Evolutionary conservation across 305 asterid species (phyloP), one percentile per base, ranked within the genome.

Genomic region (Solanum hybrid): DNA sequence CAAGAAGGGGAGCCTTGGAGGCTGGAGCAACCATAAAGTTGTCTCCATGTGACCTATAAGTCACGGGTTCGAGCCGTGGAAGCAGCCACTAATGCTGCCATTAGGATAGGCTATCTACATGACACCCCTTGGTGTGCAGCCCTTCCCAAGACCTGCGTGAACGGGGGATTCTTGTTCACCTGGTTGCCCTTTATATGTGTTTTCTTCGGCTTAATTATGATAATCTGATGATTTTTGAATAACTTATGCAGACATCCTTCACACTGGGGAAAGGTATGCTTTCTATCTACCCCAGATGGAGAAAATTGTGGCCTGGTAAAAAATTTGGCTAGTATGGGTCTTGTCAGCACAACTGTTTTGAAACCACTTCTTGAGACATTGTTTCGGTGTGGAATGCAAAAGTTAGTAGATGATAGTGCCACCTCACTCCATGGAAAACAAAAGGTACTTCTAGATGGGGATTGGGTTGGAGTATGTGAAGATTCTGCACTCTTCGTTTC

Each of bases 291-390:
- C 12, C 97, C 99, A 7, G 98, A 97, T 83, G 99, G 99, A 90
- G 99, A 97, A 94, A 97, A 97, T 89, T 97, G 99, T 92, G 99
- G 99, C 75, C 94, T 98, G 87, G 98, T 98, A 34, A 97, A 98
- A 93, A 98, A 98, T 94, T 94, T 98, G 90, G 98, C 98, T 26
- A 93, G 99, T 92, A 80, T 94, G 93, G 99, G 98, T 75, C 96
- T 96, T 90, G 97, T 98, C 79, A 97, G 98, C 90, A 95, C 95
- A 31, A 91, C 85, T 37, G 33, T 92, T 75, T 65, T 93, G 92
- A 95, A 93, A 33, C 94, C 82, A 38, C 92, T 96, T 88, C 93
- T 92, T 33, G 92, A 89, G 88, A 94, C 89, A 85, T 92, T 97
- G 79, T 87, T 82, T 36, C 94, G 91, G 79, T 96, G 97, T 91